Percentiles rank a stretch among this genome's conserved stretches.
Evolutionary conservation across 1,284 basidiomycete species (phyloP).

Genomic region (Megacollybia platyphylla): DNA sequence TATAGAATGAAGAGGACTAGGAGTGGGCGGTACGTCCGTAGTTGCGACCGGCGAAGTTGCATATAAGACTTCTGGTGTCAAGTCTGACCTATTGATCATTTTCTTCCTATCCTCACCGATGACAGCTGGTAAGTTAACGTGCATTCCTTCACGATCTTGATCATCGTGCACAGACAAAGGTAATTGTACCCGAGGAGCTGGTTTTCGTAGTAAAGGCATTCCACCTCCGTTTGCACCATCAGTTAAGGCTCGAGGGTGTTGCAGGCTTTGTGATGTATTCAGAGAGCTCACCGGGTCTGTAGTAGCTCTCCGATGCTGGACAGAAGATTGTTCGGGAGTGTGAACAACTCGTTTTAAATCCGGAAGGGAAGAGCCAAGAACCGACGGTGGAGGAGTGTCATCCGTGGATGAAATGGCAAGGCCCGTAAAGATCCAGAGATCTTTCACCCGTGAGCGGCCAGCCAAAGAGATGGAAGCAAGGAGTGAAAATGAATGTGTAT

Average conservation of each 20-base stretch:
- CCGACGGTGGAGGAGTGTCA: slow-evolving; percentile 21
- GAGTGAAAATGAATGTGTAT: slow-evolving; percentile 54
- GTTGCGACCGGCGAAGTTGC: slow-evolving; percentile 15
- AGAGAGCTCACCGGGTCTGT: slow-evolving; percentile 17
- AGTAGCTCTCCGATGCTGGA: slow-evolving; percentile 17
- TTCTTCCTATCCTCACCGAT: slow-evolving; percentile 37
- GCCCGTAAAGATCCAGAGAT: slow-evolving; percentile 68
- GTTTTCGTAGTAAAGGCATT: slow-evolving; percentile 31
- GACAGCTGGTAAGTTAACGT: slow-evolving; percentile 34
- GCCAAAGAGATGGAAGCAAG: slow-evolving; percentile 56
- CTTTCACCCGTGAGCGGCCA: slow-evolving; percentile 58
- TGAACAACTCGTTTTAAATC: slow-evolving; percentile 11
- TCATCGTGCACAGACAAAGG: slow-evolving; percentile 42
- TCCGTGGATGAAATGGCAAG: slow-evolving; percentile 21
- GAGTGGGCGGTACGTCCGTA: neutral
- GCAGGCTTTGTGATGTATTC: slow-evolving; percentile 8
- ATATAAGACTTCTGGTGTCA: slow-evolving; percentile 20
- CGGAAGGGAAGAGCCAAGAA: slow-evolving; percentile 15
- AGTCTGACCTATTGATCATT: slow-evolving; percentile 37
- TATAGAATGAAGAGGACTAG: neutral
- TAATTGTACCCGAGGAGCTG: slow-evolving; percentile 47
- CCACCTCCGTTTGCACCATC: slow-evolving; percentile 9
- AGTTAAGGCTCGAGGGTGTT: slow-evolving; percentile 16
- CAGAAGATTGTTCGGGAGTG: slow-evolving; percentile 4
- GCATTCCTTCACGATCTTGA: slow-evolving; percentile 20